Evolutionary conservation across 163 green algal genomes (phyloP), one percentile per base, ranked within the genome.

Genomic region (Scenedesmus sp.): DNA sequence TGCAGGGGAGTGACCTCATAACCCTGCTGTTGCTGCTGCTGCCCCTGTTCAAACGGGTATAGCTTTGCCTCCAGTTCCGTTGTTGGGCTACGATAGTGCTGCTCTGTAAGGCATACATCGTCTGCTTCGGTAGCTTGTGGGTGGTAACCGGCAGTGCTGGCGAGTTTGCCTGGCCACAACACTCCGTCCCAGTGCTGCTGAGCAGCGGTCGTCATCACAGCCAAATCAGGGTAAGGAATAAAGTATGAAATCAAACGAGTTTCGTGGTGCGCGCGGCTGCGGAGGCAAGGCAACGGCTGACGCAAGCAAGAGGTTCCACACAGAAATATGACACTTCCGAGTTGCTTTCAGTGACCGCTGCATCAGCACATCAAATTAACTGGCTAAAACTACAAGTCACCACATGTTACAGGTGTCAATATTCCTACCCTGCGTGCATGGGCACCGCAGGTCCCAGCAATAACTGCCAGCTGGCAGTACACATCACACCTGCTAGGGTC

Each of bases 181-280:
- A 76, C 65, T 20, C 65, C 65, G 30, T 76, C 65, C 65, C 65
- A 76, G 65, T 76, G 65, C 65, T 76, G 65, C 65, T 76, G 65
- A 15, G 30, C 65, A 76, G 3, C 6, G 1, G 30, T 37, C 0
- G 1, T 9, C 65, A 37, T 76, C 65, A 76, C 40, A 30, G 65
- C 20, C 20, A 7, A 10, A 22, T 12, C 12, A 70, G 4, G 0
- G 22, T 4, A 20, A 70, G 56, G 22, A n/a, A n/a, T n/a, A n/a
- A n/a, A n/a, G n/a, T n/a, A n/a, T n/a, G n/a, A n/a, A n/a, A n/a
- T n/a, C n/a, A n/a, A n/a, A n/a, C n/a, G n/a, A n/a, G n/a, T n/a
- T n/a, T n/a, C n/a, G n/a, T n/a, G n/a, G n/a, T n/a, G n/a, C n/a
- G n/a, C n/a, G n/a, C n/a, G n/a, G n/a, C n/a, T n/a, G n/a, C n/a